phyloP scores from a whole-genome alignment of 2,329 filamentous ascomycete genomes.

The Scedosporium boydii region DNA sequence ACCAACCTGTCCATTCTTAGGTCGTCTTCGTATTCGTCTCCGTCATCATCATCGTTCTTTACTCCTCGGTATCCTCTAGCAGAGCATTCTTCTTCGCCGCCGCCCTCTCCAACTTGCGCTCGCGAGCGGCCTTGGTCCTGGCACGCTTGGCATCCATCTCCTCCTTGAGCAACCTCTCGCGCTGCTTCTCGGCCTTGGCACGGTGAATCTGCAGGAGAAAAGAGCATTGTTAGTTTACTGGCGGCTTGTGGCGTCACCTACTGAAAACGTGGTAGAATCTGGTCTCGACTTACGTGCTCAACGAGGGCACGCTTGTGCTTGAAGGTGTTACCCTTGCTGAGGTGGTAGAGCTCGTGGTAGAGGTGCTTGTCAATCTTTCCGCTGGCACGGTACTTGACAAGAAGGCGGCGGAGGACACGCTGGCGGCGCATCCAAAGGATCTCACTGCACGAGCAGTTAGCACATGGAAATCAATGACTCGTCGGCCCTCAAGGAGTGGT shows the following conservation, averaged over 20 bases:
- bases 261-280: neutral
- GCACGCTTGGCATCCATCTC: slow-evolving; percentile 99
- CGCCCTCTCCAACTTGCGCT: slow-evolving; percentile 92
- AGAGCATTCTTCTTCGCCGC: slow-evolving; percentile 83
- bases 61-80: slow-evolving; percentile 57
- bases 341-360: slow-evolving; percentile 99
- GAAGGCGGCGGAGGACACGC: slow-evolving; percentile 95
- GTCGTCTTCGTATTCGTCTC: slow-evolving; percentile 34
- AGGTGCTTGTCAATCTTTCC: slow-evolving; percentile 99
- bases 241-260: neutral
- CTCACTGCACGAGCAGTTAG: slow-evolving; percentile 52
- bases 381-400: slow-evolving; percentile 99
- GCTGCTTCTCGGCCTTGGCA: slow-evolving; percentile 98
- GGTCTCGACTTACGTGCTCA: slow-evolving; percentile 82
- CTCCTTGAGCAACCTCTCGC: slow-evolving; percentile 93
- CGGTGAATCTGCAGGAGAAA: slow-evolving; percentile 74
- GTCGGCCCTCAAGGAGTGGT: neutral
- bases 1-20: neutral
- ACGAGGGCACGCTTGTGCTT: slow-evolving; percentile 99
- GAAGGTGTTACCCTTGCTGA: slow-evolving; percentile 99
- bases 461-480: neutral
- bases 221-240: neutral
- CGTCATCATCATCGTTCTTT: slow-evolving; percentile 10
- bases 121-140: slow-evolving; percentile 99
- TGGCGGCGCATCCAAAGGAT: slow-evolving; percentile 99